These are phyloP conservation scores for Xylaria intraflava DNA, from an alignment of 495 filamentous ascomycete genomes.

Conservation along the genomic window DNA sequence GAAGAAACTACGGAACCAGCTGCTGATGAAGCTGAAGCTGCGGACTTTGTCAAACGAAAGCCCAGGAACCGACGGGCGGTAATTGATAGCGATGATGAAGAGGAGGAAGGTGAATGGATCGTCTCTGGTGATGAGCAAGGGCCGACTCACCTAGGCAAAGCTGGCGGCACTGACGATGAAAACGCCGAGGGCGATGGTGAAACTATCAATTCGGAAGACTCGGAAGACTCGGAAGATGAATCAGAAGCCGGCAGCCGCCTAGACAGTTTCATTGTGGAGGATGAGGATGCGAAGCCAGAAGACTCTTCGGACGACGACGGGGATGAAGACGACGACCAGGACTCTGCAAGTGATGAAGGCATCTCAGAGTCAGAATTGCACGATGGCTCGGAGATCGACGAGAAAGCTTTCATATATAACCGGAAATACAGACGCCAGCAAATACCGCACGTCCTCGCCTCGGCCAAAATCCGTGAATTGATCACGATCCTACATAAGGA, in stretches of 20 bases:
- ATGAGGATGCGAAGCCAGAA: constrained; percentile 24
- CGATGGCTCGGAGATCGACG: constrained; percentile 35
- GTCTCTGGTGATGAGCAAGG: constrained; percentile 57
- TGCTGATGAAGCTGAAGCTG: constrained; percentile 35
- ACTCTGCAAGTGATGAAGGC: constrained; percentile 30
- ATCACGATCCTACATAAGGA: constrained; percentile 76
- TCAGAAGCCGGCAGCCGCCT: constrained; percentile 41
- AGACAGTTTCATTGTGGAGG: constrained; percentile 41
- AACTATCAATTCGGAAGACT: constrained; percentile 62
- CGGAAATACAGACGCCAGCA: constrained; percentile 21
- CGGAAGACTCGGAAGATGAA: constrained; percentile 39
- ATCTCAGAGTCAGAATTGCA: constrained; percentile 36
- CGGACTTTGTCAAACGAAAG: constrained; percentile 29
- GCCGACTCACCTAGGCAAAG: constrained; percentile 57
- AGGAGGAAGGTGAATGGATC: constrained; percentile 71
- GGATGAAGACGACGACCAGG: constrained; percentile 26
- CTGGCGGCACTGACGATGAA: constrained; percentile 77
- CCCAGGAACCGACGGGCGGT: constrained; percentile 48
- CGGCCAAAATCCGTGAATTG: constrained; percentile 84
- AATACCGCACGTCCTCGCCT: constrained; percentile 50
- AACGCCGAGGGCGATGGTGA: constrained; percentile 80
- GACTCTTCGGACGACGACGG: neutral
- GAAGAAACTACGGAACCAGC: neutral
- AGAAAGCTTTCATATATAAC: constrained; percentile 15
- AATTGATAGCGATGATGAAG: constrained; percentile 60